A percentile compares a stretch with the other conserved stretches of the same genome.
Evolutionary conservation across 768 basidiomycete species (phyloP).

Genomic region (Cystofilobasidium macerans): DNA sequence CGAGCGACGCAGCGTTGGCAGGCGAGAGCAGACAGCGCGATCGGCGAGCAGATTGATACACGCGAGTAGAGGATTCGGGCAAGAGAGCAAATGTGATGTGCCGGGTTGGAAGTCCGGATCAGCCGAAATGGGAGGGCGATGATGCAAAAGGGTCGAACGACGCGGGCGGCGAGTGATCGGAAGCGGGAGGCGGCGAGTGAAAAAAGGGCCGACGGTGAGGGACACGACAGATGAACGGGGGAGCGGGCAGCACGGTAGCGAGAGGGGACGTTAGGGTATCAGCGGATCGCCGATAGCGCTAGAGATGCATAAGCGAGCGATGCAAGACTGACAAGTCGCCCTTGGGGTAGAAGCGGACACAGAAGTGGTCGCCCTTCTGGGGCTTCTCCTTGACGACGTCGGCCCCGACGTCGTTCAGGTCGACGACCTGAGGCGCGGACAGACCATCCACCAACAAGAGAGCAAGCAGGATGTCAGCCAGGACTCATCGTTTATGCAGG

Average conservation of each 20-base stretch:
- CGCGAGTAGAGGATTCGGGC: no score
- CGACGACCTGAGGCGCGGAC: slow-evolving; percentile 53
- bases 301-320: neutral
- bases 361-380: slow-evolving; percentile 54
- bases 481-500: no score
- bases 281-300: neutral
- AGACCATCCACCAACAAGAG: neutral
- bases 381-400: slow-evolving; percentile 62
- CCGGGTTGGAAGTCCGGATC: no score
- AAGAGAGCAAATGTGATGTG: no score
- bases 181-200: no score
- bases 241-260: neutral
- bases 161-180: no score
- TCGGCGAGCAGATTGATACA: no score
- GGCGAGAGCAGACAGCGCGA: no score
- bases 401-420: slow-evolving; percentile 55
- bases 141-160: no score
- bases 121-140: no score
- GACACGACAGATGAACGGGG: no score
- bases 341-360: slow-evolving; percentile 78
- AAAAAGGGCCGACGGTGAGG: no score
- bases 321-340: slow-evolving; percentile 71
- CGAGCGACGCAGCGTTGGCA: neutral
- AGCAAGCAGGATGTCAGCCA: neutral
- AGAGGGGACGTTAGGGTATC: neutral